These are phyloP conservation scores for Gynochthodes officinalis DNA, from an alignment of 257 asterid species.

Conservation along the genomic window DNA sequence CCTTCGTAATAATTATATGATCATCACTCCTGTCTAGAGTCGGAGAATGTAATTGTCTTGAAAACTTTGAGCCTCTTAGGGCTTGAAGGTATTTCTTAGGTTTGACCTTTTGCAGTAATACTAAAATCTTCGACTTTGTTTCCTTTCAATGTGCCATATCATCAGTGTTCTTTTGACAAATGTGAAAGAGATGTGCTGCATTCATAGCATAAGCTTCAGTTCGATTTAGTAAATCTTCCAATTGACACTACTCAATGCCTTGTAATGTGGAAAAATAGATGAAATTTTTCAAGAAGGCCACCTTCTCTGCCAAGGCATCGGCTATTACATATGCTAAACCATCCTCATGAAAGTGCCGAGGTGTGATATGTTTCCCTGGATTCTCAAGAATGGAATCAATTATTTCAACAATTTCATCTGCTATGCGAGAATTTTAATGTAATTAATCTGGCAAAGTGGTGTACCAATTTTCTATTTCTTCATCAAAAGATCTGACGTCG, in stretches of 20 bases:
- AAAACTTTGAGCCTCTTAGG: background rate
- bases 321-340: background rate
- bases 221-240: background rate
- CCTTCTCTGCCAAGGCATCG: background rate
- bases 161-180: too few species aligned
- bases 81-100: background rate
- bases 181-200: background rate
- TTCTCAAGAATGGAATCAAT: background rate
- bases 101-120: background rate
- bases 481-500: background rate
- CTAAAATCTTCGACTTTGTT: background rate
- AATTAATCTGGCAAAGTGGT: background rate
- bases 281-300: background rate
- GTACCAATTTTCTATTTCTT: background rate
- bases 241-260: background rate
- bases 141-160: too few species aligned
- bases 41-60: background rate
- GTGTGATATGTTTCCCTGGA: background rate
- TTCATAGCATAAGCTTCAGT: background rate
- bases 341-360: background rate
- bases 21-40: background rate
- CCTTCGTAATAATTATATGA: background rate
- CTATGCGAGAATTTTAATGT: background rate
- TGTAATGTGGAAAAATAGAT: background rate
- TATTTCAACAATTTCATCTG: background rate